A percentile compares a stretch with the other conserved stretches of the same genome.
phyloP scores from a whole-genome alignment of 495 filamentous ascomycete genomes.

The Podospora anserina region DNA sequence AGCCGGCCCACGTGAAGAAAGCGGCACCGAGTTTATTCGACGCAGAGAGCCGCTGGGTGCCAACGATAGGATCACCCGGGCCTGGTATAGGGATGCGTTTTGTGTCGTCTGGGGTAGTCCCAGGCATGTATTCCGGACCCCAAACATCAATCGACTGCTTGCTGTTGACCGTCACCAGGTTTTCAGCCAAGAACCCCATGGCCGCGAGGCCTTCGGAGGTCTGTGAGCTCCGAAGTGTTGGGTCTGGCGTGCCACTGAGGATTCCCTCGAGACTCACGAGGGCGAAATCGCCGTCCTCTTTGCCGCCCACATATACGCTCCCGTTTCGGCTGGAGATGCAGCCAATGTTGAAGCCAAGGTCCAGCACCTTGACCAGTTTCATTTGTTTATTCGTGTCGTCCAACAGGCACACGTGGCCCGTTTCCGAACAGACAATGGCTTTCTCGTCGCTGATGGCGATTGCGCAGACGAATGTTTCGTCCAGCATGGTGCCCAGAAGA shows the following conservation, averaged over 20 bases:
- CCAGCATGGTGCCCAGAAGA: constrained; percentile 71
- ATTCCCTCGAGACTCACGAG: constrained; percentile 42
- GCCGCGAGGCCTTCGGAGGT: constrained; percentile 48
- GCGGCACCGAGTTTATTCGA: constrained; percentile 58
- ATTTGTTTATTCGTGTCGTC: constrained; percentile 71
- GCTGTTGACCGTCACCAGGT: constrained; percentile 72
- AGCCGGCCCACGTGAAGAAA: constrained; percentile 84
- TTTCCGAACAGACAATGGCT: constrained; percentile 68
- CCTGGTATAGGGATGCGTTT: constrained; percentile 55
- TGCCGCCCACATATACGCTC: constrained; percentile 42
- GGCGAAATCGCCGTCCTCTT: constrained; percentile 41
- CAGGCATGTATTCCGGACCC: constrained; percentile 40
- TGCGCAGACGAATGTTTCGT: constrained; percentile 79
- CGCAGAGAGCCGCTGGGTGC: constrained; percentile 59
- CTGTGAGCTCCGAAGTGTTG: constrained; percentile 29
- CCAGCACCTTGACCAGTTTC: constrained; percentile 61
- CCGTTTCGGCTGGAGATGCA: constrained; percentile 54
- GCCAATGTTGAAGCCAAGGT: constrained; percentile 59
- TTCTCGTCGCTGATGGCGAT: constrained; percentile 66
- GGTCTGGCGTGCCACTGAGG: constrained; percentile 29
- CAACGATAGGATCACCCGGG: constrained; percentile 74
- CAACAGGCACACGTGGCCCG: constrained; percentile 71
- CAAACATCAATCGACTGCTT: constrained; percentile 69
- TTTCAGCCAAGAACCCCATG: constrained; percentile 64
- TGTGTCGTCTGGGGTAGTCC: constrained; percentile 26